Conservation (phyloP, 345 rosid species). For the Arabidopsis suecica region DNA sequence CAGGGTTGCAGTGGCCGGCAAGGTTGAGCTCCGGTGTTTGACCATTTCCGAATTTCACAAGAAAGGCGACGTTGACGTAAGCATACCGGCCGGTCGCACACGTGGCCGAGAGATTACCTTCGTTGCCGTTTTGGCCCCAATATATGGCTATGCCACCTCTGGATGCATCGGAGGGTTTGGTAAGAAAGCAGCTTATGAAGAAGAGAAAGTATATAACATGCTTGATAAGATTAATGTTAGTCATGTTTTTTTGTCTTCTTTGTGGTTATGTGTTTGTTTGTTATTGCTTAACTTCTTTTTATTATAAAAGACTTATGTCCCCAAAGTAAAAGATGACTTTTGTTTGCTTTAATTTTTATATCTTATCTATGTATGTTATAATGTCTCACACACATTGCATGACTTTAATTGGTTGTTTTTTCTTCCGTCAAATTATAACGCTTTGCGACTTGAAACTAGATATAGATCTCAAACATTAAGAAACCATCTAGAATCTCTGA, state of each 20-base stretch:
- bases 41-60: constrained; percentile 59
- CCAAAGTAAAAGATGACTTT: constrained; percentile 4
- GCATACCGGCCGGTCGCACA: constrained; percentile 56
- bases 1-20: constrained; percentile 66
- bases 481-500: constrained; percentile 38
- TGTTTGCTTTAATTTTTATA: neutral
- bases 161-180: constrained; percentile 27
- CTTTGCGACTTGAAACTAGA: constrained; percentile 17
- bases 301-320: neutral
- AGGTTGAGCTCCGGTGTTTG: constrained; percentile 55
- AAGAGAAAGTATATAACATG: constrained; percentile 14
- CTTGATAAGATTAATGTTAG: constrained; percentile 1
- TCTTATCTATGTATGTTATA: constrained; percentile 2
- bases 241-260: constrained; percentile 33
- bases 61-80: constrained; percentile 63
- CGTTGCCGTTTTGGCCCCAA: constrained; percentile 69
- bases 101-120: constrained; percentile 54
- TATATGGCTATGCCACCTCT: constrained; percentile 48
- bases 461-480: neutral
- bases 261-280: constrained; percentile 26
- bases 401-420: constrained; percentile 31
- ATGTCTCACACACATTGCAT: constrained; percentile 43
- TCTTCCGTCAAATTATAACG: constrained; percentile 6
- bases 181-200: constrained; percentile 17
- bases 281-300: constrained; percentile 6